Evolutionary conservation across 345 rosid genomes (phyloP).

Genomic region (Excoecaria agallocha): DNA sequence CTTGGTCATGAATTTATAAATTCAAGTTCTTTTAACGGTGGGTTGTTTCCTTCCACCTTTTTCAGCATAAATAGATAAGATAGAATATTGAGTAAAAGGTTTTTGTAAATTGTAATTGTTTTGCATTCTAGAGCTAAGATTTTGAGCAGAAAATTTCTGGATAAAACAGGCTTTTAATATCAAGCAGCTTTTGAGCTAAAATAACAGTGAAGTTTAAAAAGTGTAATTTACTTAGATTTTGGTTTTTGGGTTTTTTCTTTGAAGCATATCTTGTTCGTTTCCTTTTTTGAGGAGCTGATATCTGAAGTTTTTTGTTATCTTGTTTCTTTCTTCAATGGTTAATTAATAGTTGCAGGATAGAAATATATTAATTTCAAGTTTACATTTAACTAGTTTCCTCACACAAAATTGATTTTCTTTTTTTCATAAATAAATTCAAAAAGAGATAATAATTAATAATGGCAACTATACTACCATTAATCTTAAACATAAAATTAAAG

Average conservation of each 20-base stretch:
- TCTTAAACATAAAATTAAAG: neutral
- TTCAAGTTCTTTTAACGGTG: constrained; percentile 1
- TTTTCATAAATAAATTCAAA: neutral
- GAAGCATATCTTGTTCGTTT: too few species aligned
- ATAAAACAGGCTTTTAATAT: too few species aligned
- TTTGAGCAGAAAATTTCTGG: too few species aligned
- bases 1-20: neutral
- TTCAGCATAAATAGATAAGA: neutral
- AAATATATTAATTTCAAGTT: neutral
- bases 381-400: neutral
- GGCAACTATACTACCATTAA: neutral
- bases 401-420: too few species aligned
- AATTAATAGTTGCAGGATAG: neutral
- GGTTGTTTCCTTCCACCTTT: neutral
- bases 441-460: neutral
- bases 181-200: too few species aligned
- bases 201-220: too few species aligned
- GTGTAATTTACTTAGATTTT: too few species aligned
- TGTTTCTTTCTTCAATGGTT: too few species aligned
- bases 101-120: neutral
- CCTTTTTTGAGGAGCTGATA: too few species aligned
- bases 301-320: too few species aligned
- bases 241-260: too few species aligned
- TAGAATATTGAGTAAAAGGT: neutral
- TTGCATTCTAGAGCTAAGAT: too few species aligned